Base-by-base conservation (phyloP, 768 basidiomycete genomes). In the Panaeolus cyanescens region DNA sequence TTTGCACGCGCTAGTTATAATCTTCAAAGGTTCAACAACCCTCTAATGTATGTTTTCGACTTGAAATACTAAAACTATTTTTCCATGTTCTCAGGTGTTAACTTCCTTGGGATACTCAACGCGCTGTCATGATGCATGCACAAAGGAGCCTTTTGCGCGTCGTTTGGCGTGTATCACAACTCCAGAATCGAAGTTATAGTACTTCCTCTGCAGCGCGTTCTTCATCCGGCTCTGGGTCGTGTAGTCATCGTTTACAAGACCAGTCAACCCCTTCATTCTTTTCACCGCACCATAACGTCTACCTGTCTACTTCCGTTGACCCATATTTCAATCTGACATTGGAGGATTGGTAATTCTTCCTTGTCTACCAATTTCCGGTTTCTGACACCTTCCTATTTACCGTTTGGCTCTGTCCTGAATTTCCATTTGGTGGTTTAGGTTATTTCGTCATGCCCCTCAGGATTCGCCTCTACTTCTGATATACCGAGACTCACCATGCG, bases 401-500 rank as follows among this genome's bases (percentile, higher is more conserved):
- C 45, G 25, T 55, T 32, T 45, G n/a, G n/a, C n/a, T n/a, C n/a
- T n/a, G n/a, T n/a, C n/a, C n/a, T n/a, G n/a, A n/a, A n/a, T n/a
- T n/a, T n/a, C n/a, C n/a, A n/a, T n/a, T n/a, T n/a, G n/a, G n/a
- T n/a, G n/a, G 22, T 59, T 20, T 56, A 79, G 75, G 75, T 66
- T 77, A n/a, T 94, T 97, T 71, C 86, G 93, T 67, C 85, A 92
- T 67, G 86, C 90, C 50, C 77, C 85, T 2, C 80, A 81, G 5
- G 76, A 86, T 3, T 75, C 82, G 34, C 93, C 95, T 1, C 79
- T 96, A 39, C 81, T 99, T 19, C 82, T 97, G 50, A 75, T 99
- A 58, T 99, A 98, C 72, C 86, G 93, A 31, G 92, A 98, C 70
- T 72, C 76, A 0, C 93, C 95, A 2, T 95, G 95, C 68, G 93